A percentile compares a stretch with the other conserved stretches of the same genome.
Evolutionary conservation across 805 yeast species (phyloP).

Genomic region (Monosporozyma unispora): DNA sequence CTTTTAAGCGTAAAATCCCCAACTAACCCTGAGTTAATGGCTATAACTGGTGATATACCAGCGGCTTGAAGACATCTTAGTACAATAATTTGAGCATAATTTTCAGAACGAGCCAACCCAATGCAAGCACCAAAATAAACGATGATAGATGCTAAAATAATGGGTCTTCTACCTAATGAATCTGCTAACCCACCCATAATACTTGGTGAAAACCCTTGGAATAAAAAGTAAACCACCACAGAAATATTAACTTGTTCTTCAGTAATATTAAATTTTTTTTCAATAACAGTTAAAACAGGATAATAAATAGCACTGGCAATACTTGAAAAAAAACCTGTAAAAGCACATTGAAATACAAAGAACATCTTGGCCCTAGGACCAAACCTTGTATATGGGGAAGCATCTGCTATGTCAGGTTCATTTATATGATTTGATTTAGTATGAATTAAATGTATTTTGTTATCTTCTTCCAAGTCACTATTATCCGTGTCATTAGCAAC

Average conservation of each 20-base stretch:
- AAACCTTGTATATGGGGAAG: slow-evolving; percentile 38
- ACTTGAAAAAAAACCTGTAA: slow-evolving; percentile 57
- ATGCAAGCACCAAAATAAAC: slow-evolving; percentile 54
- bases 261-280: slow-evolving; percentile 43
- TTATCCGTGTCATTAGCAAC: background rate
- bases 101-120: slow-evolving; percentile 52
- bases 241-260: slow-evolving; percentile 57
- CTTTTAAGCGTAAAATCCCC: slow-evolving; percentile 62
- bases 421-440: slow-evolving; percentile 7
- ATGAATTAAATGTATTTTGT: background rate
- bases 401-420: slow-evolving; percentile 5
- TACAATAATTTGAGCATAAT: slow-evolving; percentile 53
- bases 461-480: background rate
- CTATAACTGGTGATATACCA: slow-evolving; percentile 67
- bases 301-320: slow-evolving; percentile 71
- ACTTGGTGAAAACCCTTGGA: slow-evolving; percentile 73
- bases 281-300: slow-evolving; percentile 60
- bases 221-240: slow-evolving; percentile 64
- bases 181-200: slow-evolving; percentile 64
- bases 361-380: slow-evolving; percentile 33
- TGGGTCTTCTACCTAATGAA: slow-evolving; percentile 61
- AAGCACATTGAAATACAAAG: slow-evolving; percentile 35
- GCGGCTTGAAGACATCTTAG: slow-evolving; percentile 70
- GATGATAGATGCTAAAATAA: slow-evolving; percentile 44
- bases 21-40: slow-evolving; percentile 59